Evolutionary conservation across 2,329 filamentous ascomycete species (phyloP), one percentile per base, ranked within the genome.

Genomic region (Dactylellina haptotyla): DNA sequence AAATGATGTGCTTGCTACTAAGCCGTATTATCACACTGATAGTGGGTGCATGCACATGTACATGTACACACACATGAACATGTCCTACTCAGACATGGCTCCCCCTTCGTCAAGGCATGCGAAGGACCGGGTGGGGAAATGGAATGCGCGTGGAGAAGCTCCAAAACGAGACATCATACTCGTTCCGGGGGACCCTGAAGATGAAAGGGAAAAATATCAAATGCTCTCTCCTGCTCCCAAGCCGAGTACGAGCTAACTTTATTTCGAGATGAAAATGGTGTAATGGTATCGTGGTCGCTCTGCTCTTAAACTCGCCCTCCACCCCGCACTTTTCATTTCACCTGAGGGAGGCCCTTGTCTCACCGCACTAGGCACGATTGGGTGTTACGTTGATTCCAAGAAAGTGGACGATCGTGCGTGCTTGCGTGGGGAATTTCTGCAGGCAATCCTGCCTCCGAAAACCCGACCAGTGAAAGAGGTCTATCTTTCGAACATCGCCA

Each of bases 161-260:
- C 18, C n/a, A 54, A 39, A 54, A 39, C 37, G 14, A 43, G 53
- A 58, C 43, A 67, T 67, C 53, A 59, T 58, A 28, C 53, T 59
- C 51, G 45, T 59, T 69, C 64, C 64, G 64, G 64, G 53, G 41
- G 63, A 54, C 39, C 56, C 64, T 48, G 54, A 56, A 61, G 26
- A 28, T 5, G 30, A 28, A 43, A 43, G 41, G 34, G 32, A 5
- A 46, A 20, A 12, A n/a, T 8, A 28, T 18, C 26, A 26, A 37
- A 12, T 39, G n/a, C n/a, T n/a, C n/a, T n/a, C n/a, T n/a, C n/a
- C n/a, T n/a, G n/a, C n/a, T n/a, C n/a, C n/a, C n/a, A n/a, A n/a
- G n/a, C n/a, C n/a, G n/a, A n/a, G n/a, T n/a, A n/a, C n/a, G n/a
- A n/a, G n/a, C n/a, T n/a, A n/a, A n/a, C n/a, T n/a, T n/a, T n/a